These are phyloP conservation scores for Adansonia grandidieri DNA, from an alignment of 441 rosid species.

Conservation along the genomic window DNA sequence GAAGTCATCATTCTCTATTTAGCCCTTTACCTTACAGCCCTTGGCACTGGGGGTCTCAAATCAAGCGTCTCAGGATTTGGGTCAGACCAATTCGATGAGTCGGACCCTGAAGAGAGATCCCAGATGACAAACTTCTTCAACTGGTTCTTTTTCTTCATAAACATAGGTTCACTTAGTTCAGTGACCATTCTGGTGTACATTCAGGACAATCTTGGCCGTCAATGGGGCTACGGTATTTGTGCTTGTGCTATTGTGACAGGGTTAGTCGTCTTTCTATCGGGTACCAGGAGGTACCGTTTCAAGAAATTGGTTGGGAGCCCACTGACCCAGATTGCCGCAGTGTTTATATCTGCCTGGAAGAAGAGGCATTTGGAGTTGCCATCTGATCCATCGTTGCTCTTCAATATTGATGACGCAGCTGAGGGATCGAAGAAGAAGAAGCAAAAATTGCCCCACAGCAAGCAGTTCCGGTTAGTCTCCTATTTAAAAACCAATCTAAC, in stretches of 20 bases:
- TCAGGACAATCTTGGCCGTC: constrained; percentile 78
- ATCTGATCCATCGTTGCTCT: constrained; percentile 51
- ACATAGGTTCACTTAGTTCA: constrained; percentile 75
- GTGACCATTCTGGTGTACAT: constrained; percentile 87
- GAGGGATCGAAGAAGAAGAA: constrained; percentile 44
- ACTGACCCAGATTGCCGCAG: constrained; percentile 78
- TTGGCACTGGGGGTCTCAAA: constrained; percentile 90
- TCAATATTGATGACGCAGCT: constrained; percentile 56
- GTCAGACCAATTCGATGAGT: constrained; percentile 88
- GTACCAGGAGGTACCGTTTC: constrained; percentile 76
- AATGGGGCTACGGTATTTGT: constrained; percentile 87
- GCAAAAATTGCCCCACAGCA: constrained; percentile 69
- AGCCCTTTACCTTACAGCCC: constrained; percentile 80
- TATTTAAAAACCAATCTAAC: neutral
- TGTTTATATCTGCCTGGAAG: constrained; percentile 64
- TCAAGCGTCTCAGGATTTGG: constrained; percentile 95
- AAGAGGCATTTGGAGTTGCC: constrained; percentile 62
- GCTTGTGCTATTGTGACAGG: constrained; percentile 66
- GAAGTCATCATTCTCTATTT: constrained; percentile 69
- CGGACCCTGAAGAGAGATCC: constrained; percentile 56
- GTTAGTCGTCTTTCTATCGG: constrained; percentile 60
- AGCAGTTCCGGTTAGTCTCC: constrained; percentile 64
- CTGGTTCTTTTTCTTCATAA: constrained; percentile 90
- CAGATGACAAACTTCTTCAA: constrained; percentile 79
- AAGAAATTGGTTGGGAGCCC: constrained; percentile 88